phyloP scores from a whole-genome alignment of 1,284 basidiomycete genomes.

The Xerocomus minutiporus region DNA sequence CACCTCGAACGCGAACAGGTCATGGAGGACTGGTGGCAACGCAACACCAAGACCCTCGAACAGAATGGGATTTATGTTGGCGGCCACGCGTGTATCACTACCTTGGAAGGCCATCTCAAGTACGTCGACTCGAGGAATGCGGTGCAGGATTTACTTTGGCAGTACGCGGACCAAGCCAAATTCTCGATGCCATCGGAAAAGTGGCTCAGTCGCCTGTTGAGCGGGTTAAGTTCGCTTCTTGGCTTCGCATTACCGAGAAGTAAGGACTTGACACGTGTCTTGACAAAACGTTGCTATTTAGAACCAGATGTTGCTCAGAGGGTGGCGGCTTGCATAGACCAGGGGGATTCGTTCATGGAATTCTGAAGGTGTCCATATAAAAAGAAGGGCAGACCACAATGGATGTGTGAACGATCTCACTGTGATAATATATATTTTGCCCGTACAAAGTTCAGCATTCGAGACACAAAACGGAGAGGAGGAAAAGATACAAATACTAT shows the following conservation, averaged over 20 bases:
- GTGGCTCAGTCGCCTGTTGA: slow-evolving; percentile 22
- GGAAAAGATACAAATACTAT: slow-evolving; percentile 13
- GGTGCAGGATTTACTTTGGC: slow-evolving; percentile 20
- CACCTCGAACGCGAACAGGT: slow-evolving; percentile 31
- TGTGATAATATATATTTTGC: neutral
- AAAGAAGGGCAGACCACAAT: neutral
- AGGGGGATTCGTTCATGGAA: neutral
- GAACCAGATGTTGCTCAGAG: slow-evolving; percentile 21
- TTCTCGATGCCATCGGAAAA: slow-evolving; percentile 22
- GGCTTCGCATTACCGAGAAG: slow-evolving; percentile 15
- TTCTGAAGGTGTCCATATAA: neutral
- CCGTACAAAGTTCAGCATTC: neutral
- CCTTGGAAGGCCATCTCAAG: slow-evolving; percentile 17
- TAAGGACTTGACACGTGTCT: slow-evolving; percentile 18
- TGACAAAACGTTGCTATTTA: slow-evolving; percentile 25
- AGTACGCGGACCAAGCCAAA: slow-evolving; percentile 21
- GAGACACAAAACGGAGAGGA: neutral
- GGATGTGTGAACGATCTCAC: slow-evolving; percentile 6
- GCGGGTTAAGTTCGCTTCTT: slow-evolving; percentile 13
- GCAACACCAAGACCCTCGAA: slow-evolving; percentile 17
- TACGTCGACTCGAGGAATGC: slow-evolving; percentile 21
- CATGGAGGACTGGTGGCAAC: slow-evolving; percentile 26
- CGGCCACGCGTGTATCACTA: slow-evolving; percentile 27
- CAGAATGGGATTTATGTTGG: slow-evolving; percentile 12
- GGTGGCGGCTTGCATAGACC: slow-evolving; percentile 21